These are phyloP conservation scores for Penicillium sp. DNA, from an alignment of 2,329 filamentous ascomycete species.

Conservation along the genomic window DNA sequence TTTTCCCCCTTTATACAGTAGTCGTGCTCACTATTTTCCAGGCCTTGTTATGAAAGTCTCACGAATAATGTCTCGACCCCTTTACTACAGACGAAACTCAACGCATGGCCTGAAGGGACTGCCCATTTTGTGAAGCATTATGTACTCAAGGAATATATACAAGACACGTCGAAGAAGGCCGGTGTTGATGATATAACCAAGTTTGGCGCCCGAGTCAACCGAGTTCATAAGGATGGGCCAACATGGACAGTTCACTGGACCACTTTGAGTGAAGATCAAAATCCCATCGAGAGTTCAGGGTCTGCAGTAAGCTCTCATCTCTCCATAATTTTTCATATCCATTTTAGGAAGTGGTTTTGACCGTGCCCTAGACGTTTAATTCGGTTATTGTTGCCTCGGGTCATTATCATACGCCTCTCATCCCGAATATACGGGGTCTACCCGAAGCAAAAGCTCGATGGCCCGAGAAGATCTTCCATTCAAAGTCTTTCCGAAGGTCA, in stretches of 20 bases:
- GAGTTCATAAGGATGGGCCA: constrained; percentile 38
- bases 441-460: constrained; percentile 40
- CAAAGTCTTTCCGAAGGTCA: constrained; percentile 44
- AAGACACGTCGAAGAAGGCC: constrained; percentile 46
- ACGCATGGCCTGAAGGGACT: constrained; percentile 52
- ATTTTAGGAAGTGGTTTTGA: background rate
- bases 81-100: constrained; percentile 43
- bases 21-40: constrained; percentile 15
- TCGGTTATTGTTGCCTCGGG: constrained; percentile 47
- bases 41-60: constrained; percentile 46
- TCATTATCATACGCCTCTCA: constrained; percentile 46
- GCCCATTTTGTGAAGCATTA: constrained; percentile 52
- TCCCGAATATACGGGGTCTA: constrained; percentile 45
- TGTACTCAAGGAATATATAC: constrained; percentile 53
- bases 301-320: background rate
- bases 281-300: constrained; percentile 3
- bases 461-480: constrained; percentile 43
- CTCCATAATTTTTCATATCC: no score
- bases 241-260: constrained; percentile 48
- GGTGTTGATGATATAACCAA: constrained; percentile 45
- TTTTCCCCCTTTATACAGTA: background rate
- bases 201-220: constrained; percentile 54
- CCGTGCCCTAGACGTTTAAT: constrained; percentile 35
- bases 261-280: constrained; percentile 28
- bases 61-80: constrained; percentile 48